phyloP scores from a whole-genome alignment of 352 stramenopile species.

The Phytophthora constricta region DNA sequence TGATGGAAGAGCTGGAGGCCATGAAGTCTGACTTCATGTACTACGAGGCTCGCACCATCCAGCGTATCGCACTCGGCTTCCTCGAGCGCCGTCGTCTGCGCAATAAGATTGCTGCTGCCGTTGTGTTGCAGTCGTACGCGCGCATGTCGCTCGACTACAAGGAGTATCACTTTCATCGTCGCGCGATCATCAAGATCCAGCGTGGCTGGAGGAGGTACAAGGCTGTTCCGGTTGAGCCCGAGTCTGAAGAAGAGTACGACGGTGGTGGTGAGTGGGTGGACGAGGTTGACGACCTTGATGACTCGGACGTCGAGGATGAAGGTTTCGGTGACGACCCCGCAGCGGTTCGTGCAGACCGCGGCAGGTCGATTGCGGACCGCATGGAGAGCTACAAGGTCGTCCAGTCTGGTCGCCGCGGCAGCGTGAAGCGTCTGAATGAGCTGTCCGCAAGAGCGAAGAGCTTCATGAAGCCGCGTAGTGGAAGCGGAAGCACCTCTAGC shows the following conservation, averaged over 20 bases:
- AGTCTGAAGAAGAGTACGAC: slow-evolving; percentile 55
- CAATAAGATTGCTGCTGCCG: slow-evolving; percentile 68
- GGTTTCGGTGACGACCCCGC: slow-evolving; percentile 56
- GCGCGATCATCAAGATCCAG: slow-evolving; percentile 77
- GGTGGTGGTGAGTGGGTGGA: slow-evolving; percentile 55
- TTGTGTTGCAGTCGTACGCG: slow-evolving; percentile 83
- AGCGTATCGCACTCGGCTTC: slow-evolving; percentile 85
- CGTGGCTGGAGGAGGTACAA: slow-evolving; percentile 67
- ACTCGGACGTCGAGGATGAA: slow-evolving; percentile 62
- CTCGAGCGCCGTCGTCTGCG: slow-evolving; percentile 73
- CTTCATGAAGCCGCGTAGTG: slow-evolving; percentile 70
- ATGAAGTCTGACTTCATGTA: slow-evolving; percentile 94
- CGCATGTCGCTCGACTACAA: slow-evolving; percentile 81
- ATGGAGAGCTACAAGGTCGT: slow-evolving; percentile 69
- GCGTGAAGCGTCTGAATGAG: slow-evolving; percentile 77
- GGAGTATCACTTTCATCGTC: slow-evolving; percentile 77
- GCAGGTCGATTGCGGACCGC: slow-evolving; percentile 63
- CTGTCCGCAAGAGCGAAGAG: slow-evolving; percentile 73
- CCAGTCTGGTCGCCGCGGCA: slow-evolving; percentile 50
- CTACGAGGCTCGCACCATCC: slow-evolving; percentile 86
- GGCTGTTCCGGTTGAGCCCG: slow-evolving; percentile 37
- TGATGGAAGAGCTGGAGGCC: slow-evolving; percentile 94
- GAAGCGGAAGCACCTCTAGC: slow-evolving; percentile 70
- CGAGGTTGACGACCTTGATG: slow-evolving; percentile 43
- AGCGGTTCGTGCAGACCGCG: slow-evolving; percentile 36